Percentiles rank a stretch among this genome's conserved stretches.
These are phyloP conservation scores for Aspergillus nanangensis DNA, from an alignment of 495 filamentous ascomycete genomes.

Conservation along the genomic window DNA sequence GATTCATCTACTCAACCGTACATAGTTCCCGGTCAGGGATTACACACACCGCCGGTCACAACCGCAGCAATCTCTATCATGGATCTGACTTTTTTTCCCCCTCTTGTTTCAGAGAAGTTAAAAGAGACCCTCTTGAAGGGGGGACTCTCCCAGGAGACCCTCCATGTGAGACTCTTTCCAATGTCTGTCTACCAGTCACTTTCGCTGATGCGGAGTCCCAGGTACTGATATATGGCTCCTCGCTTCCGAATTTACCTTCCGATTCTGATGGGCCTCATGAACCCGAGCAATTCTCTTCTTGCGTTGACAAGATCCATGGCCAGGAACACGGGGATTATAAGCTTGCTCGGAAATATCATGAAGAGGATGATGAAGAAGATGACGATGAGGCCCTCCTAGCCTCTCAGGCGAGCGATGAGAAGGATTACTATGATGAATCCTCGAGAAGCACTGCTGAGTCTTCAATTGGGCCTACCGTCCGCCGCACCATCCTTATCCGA, in stretches of 20 bases:
- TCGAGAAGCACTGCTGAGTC: slow-evolving; percentile 21
- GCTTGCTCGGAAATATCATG: slow-evolving; percentile 16
- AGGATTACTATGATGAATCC: slow-evolving; percentile 31
- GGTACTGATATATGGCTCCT: slow-evolving; percentile 50
- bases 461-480: slow-evolving; percentile 16
- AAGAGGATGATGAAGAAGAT: slow-evolving; percentile 17
- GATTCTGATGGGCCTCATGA: slow-evolving; percentile 10
- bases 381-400: slow-evolving; percentile 28
- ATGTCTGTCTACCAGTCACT: slow-evolving; percentile 6
- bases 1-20: neutral
- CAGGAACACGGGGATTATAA: neutral
- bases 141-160: slow-evolving; percentile 56
- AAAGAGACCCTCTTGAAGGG: slow-evolving; percentile 57
- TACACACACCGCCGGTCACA: too few relatives aligned
- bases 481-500: slow-evolving; percentile 59
- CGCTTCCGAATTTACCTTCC: slow-evolving; percentile 10
- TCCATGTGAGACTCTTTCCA: slow-evolving; percentile 45
- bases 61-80: too few relatives aligned
- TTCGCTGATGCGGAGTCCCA: slow-evolving; percentile 22
- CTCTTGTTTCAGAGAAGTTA: slow-evolving; percentile 50
- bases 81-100: slow-evolving; percentile 4
- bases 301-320: neutral
- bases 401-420: slow-evolving; percentile 29
- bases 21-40: neutral
- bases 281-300: neutral